Conservation (phyloP, 2,329 filamentous ascomycete genomes). For the Byssothecium circinans region DNA sequence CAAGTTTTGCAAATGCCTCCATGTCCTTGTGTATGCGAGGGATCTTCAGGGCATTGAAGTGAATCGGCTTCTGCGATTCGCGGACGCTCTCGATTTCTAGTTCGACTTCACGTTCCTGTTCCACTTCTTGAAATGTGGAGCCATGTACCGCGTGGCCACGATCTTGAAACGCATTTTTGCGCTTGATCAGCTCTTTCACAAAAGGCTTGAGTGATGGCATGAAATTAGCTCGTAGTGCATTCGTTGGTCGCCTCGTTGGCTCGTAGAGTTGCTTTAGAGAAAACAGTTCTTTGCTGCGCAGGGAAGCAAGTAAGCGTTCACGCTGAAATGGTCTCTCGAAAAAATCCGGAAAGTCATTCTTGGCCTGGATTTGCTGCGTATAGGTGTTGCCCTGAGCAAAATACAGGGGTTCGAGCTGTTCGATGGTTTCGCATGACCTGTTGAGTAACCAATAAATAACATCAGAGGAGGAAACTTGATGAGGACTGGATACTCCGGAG, state of each 20-base stretch:
- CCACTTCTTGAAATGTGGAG: conserved; percentile 61
- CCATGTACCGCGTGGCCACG: conserved; percentile 47
- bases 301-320: conserved; percentile 45
- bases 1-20: conserved; percentile 48
- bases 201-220: conserved; percentile 8
- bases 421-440: conserved; percentile 62
- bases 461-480: conserved; percentile 48
- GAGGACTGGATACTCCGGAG: too few relatives aligned
- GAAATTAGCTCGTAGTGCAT: conserved; percentile 8
- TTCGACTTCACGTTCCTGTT: conserved; percentile 61
- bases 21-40: conserved; percentile 54
- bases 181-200: conserved; percentile 40
- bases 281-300: conserved; percentile 59
- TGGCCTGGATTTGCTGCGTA: conserved; percentile 58
- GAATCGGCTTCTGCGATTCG: conserved; percentile 53
- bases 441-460: conserved; percentile 65
- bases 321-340: conserved; percentile 41
- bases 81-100: conserved; percentile 61
- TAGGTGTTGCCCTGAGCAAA: conserved; percentile 64
- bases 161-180: conserved; percentile 46
- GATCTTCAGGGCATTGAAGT: conserved; percentile 48
- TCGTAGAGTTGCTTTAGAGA: conserved; percentile 62
- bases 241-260: conserved; percentile 20
- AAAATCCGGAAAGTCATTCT: conserved; percentile 47
- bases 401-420: conserved; percentile 62